These are phyloP conservation scores for Blastobotrys ciferrii DNA, from an alignment of 1,139 yeast genomes.

Conservation along the genomic window DNA sequence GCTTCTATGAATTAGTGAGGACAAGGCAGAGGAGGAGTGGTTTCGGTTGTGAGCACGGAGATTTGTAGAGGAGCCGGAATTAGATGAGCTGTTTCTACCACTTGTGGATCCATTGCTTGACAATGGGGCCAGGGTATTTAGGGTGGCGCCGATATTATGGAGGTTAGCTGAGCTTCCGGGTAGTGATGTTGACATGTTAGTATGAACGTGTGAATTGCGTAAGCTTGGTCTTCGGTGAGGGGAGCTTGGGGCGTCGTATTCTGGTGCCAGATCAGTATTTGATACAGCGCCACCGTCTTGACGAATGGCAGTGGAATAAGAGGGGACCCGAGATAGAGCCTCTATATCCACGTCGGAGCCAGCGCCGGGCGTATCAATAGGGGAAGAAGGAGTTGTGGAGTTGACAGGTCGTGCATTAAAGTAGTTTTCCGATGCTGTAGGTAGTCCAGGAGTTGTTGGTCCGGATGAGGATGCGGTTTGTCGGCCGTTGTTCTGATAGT, in stretches of 20 bases:
- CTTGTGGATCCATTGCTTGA: neutral
- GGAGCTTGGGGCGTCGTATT: constrained; percentile 23
- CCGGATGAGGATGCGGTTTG: constrained; percentile 28
- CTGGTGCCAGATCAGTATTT: constrained; percentile 34
- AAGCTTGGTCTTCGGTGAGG: constrained; percentile 7
- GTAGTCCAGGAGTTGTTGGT: constrained; percentile 27
- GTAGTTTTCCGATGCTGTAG: constrained; percentile 5
- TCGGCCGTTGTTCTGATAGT: constrained; percentile 22
- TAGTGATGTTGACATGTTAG: constrained; percentile 12
- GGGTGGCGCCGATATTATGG: constrained; percentile 8
- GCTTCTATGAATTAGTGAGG: constrained; percentile 14
- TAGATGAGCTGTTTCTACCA: constrained; percentile 1
- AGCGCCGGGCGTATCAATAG: constrained; percentile 17
- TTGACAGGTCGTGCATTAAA: neutral
- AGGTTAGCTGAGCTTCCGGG: constrained; percentile 18
- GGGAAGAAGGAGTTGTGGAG: constrained; percentile 6
- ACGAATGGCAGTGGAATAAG: constrained; percentile 67
- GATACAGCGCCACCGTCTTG: constrained; percentile 24
- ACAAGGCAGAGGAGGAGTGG: constrained; percentile 14
- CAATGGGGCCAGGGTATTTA: constrained; percentile 4
- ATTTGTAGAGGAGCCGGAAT: constrained; percentile 3
- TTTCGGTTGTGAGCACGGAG: constrained; percentile 13
- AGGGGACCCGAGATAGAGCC: constrained; percentile 68
- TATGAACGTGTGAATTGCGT: constrained; percentile 1
- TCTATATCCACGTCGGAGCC: constrained; percentile 43